Evolutionary conservation across 768 basidiomycete genomes (phyloP).

Genomic region (Termitomyces sp.): DNA sequence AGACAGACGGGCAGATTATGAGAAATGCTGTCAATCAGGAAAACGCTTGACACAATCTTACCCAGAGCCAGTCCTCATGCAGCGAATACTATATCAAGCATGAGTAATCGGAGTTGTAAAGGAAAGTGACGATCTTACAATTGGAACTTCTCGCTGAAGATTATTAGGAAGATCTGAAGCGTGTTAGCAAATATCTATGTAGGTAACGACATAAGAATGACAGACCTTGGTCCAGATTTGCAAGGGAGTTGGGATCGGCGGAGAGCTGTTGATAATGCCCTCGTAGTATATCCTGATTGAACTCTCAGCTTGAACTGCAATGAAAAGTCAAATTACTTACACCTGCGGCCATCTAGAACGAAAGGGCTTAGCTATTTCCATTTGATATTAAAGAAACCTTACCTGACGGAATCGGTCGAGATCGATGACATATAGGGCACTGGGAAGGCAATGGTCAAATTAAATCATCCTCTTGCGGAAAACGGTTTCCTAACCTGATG

Average conservation of each 20-base stretch:
- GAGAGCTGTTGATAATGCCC: conserved; percentile 92
- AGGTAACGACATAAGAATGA: background rate
- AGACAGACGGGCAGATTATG: background rate
- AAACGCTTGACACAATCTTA: conserved; percentile 24
- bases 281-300: conserved; percentile 71
- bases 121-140: conserved; percentile 45
- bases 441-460: conserved; percentile 20
- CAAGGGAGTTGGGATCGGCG: conserved; percentile 88
- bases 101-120: background rate
- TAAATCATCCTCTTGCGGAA: background rate
- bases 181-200: background rate
- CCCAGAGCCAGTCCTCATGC: conserved; percentile 95
- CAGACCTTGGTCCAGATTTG: conserved; percentile 90
- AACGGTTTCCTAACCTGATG: conserved; percentile 61
- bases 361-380: background rate
- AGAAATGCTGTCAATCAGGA: background rate
- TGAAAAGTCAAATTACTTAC: conserved; percentile 23
- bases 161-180: conserved; percentile 90
- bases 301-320: background rate
- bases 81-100: conserved; percentile 61
- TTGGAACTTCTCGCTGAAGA: conserved; percentile 86
- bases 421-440: conserved; percentile 94
- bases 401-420: conserved; percentile 92
- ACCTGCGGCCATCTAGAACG: conserved; percentile 41
- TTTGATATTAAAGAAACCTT: conserved; percentile 12